These are phyloP conservation scores for Atalantia buxifolia DNA, from an alignment of 345 rosid genomes.

Conservation along the genomic window DNA sequence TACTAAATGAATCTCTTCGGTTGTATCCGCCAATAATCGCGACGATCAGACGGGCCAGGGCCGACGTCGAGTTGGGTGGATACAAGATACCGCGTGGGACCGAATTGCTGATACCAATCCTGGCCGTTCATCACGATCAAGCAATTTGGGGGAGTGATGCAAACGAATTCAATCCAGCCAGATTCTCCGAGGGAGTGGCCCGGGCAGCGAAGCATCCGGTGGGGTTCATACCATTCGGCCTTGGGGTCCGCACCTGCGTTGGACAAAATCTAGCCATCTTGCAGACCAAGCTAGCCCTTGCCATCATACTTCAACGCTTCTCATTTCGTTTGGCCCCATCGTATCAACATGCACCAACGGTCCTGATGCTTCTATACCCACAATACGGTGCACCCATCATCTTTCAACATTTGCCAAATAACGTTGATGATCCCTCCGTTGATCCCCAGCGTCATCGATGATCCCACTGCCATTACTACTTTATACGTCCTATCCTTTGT, in stretches of 20 bases:
- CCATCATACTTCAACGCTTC: conserved; percentile 64
- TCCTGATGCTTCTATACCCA: conserved; percentile 65
- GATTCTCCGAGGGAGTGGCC: conserved; percentile 68
- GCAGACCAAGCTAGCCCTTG: conserved; percentile 67
- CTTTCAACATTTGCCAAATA: conserved; percentile 32
- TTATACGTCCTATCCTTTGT: not conserved
- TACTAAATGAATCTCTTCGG: conserved; percentile 60
- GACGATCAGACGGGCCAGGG: conserved; percentile 57
- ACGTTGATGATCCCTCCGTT: not conserved
- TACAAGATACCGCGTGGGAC: conserved; percentile 71
- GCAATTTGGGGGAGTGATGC: conserved; percentile 76
- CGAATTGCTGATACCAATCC: conserved; percentile 59
- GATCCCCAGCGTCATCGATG: conserved; percentile 15
- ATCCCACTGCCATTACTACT: not conserved
- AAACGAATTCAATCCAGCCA: conserved; percentile 69
- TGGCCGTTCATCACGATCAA: conserved; percentile 77
- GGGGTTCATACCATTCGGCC: conserved; percentile 73
- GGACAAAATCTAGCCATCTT: conserved; percentile 81
- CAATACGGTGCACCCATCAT: conserved; percentile 76
- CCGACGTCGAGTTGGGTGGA: conserved; percentile 72
- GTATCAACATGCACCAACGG: conserved; percentile 77
- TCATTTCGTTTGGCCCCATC: conserved; percentile 57
- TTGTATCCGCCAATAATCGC: conserved; percentile 76
- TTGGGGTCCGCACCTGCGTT: conserved; percentile 70
- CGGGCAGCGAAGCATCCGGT: conserved; percentile 70